phyloP scores from a whole-genome alignment of 2,329 filamentous ascomycete genomes.

The Teratosphaeria viscida region DNA sequence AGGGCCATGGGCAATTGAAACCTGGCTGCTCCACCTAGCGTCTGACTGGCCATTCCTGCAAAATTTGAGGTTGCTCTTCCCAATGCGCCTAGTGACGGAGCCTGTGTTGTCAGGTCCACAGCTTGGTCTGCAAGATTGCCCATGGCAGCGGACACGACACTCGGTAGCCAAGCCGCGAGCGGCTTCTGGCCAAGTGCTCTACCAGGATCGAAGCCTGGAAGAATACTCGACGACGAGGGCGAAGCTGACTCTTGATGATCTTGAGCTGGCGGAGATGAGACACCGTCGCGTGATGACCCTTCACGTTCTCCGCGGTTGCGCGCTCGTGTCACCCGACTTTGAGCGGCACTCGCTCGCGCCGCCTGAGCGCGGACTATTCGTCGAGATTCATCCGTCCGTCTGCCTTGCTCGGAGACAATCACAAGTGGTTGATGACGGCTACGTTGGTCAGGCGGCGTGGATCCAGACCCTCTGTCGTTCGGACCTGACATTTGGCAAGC shows the following conservation, averaged over 20 bases:
- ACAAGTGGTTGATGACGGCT: constrained; percentile 18
- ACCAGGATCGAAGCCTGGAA: not conserved
- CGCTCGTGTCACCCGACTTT: constrained; percentile 23
- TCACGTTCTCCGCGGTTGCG: constrained; percentile 23
- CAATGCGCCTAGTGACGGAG: not conserved
- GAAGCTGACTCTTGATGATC: constrained; percentile 1
- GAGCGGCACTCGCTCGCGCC: constrained; percentile 24
- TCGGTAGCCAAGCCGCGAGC: constrained; percentile 5
- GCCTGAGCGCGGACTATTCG: constrained; percentile 25
- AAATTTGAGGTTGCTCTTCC: not conserved
- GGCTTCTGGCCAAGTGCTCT: not conserved
- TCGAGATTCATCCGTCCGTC: constrained; percentile 21
- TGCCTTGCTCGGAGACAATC: constrained; percentile 23
- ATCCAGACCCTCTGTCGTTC: constrained; percentile 3
- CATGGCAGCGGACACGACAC: constrained; percentile 2
- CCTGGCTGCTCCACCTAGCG: not conserved
- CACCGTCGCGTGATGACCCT: constrained; percentile 6
- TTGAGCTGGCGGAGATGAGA: constrained; percentile 1
- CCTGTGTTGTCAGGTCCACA: not conserved
- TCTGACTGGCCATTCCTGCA: not conserved
- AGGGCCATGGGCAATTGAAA: constrained; percentile 20
- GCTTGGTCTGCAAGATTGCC: constrained; percentile 2
- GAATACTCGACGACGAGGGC: not conserved
- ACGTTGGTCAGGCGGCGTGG: constrained; percentile 1
- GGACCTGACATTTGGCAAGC: not conserved